Evolutionary conservation across 2,329 filamentous ascomycete species (phyloP).

Genomic region (Apiospora phragmitis): DNA sequence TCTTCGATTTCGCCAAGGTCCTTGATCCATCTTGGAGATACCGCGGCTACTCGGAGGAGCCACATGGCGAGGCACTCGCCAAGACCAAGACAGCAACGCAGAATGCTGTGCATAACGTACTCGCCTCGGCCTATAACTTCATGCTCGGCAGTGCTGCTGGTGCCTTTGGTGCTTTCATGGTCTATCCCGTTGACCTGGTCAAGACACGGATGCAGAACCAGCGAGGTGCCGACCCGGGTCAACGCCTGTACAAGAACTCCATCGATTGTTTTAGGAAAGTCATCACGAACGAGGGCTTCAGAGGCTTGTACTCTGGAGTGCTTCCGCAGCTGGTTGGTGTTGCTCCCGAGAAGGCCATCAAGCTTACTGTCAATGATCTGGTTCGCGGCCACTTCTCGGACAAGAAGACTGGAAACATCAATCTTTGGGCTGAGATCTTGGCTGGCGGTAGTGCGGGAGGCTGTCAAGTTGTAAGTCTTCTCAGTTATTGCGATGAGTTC

Average conservation of each 20-base stretch:
- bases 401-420: slow-evolving; percentile 72
- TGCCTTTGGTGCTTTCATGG: slow-evolving; percentile 98
- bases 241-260: slow-evolving; percentile 94
- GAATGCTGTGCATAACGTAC: slow-evolving; percentile 60
- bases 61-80: slow-evolving; percentile 32
- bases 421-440: slow-evolving; percentile 70
- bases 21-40: slow-evolving; percentile 90
- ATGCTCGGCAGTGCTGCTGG: slow-evolving; percentile 84
- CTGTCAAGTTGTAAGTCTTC: slow-evolving; percentile 82
- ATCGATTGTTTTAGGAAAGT: slow-evolving; percentile 94
- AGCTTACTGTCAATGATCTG: slow-evolving; percentile 96
- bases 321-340: slow-evolving; percentile 94
- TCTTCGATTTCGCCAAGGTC: slow-evolving; percentile 90
- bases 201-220: slow-evolving; percentile 99
- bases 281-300: slow-evolving; percentile 85
- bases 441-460: slow-evolving; percentile 87
- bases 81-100: slow-evolving; percentile 55
- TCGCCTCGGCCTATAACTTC: slow-evolving; percentile 89
- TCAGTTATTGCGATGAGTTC: background rate
- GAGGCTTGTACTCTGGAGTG: slow-evolving; percentile 90
- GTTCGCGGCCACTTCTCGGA: slow-evolving; percentile 76
- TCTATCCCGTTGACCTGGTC: slow-evolving; percentile 97
- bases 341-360: slow-evolving; percentile 99
- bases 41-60: slow-evolving; percentile 53
- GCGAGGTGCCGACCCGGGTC: slow-evolving; percentile 76